Conservation (phyloP, 306 rosid species). For the Dryas drummondii region DNA sequence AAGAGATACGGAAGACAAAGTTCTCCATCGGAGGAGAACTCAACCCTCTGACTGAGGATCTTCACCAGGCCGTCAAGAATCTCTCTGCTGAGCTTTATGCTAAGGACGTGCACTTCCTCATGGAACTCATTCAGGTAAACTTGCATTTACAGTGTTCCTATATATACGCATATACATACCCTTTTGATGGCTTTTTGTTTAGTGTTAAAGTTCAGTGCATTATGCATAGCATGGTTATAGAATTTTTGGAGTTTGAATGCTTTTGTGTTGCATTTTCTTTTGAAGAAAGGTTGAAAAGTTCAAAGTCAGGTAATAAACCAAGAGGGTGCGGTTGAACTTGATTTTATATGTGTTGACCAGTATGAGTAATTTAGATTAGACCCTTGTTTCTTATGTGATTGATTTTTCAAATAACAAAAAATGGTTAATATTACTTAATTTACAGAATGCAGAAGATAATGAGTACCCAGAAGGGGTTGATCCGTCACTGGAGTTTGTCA, state of each 20-base stretch:
- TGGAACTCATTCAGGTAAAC: slow-evolving; percentile 69
- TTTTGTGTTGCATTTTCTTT: too few relatives aligned
- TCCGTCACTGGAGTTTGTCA: slow-evolving; percentile 61
- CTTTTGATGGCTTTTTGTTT: too few relatives aligned
- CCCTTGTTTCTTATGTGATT: background rate
- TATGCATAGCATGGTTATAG: too few relatives aligned
- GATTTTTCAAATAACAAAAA: background rate
- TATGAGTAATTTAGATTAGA: background rate
- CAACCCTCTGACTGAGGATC: slow-evolving; percentile 43
- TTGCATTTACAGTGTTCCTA: too few relatives aligned
- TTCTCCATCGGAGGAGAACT: slow-evolving; percentile 47
- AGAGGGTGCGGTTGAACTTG: background rate
- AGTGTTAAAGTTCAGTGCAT: too few relatives aligned
- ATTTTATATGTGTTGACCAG: too few relatives aligned
- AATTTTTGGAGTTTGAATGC: too few relatives aligned
- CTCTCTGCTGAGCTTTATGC: slow-evolving; percentile 64
- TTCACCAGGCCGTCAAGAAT: slow-evolving; percentile 51
- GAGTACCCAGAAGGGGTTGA: slow-evolving; percentile 44
- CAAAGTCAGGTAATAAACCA: too few relatives aligned
- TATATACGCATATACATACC: background rate
- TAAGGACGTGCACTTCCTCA: slow-evolving; percentile 63
- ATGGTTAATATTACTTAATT: background rate
- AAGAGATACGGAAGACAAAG: slow-evolving; percentile 44
- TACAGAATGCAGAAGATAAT: slow-evolving; percentile 83
- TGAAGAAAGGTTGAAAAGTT: too few relatives aligned